phyloP scores from a whole-genome alignment of 805 yeast genomes.

The Candida ipomoeae region DNA sequence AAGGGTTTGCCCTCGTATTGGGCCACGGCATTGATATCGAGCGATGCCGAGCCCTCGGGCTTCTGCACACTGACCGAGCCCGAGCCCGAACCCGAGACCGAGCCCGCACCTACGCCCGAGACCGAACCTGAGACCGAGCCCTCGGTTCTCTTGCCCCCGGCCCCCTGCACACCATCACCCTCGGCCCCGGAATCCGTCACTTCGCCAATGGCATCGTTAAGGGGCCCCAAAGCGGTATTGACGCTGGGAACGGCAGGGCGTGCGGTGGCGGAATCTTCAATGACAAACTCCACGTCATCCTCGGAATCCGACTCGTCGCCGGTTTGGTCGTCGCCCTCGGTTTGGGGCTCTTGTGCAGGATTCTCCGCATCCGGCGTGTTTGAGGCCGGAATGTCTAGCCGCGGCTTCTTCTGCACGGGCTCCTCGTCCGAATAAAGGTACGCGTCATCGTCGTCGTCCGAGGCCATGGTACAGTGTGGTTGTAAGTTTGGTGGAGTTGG shows the following conservation, averaged over 20 bases:
- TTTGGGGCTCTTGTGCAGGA: not conserved
- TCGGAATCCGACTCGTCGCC: conserved; percentile 46
- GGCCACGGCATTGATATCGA: conserved; percentile 70
- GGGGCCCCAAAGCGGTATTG: conserved; percentile 23
- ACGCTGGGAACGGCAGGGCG: conserved; percentile 17
- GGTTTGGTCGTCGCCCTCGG: conserved; percentile 29
- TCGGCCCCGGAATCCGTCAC: conserved; percentile 16
- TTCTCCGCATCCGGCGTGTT: no score
- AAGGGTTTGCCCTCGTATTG: conserved; percentile 76
- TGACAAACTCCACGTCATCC: conserved; percentile 80
- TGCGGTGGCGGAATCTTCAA: conserved; percentile 37
- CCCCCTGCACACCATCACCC: conserved; percentile 8
- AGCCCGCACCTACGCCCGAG: no score
- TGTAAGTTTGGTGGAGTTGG: no score
- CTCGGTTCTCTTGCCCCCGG: conserved; percentile 23
- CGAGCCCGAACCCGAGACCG: no score
- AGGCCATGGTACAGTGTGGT: not conserved
- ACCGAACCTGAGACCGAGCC: conserved; percentile 19
- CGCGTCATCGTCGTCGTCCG: conserved; percentile 68
- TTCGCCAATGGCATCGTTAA: conserved; percentile 29
- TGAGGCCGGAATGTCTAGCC: no score
- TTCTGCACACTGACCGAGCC: conserved; percentile 18
- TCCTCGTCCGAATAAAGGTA: conserved; percentile 50
- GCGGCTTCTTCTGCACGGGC: conserved; percentile 14
- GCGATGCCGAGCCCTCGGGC: conserved; percentile 40